Conservation (phyloP, 164 flowering plant genomes). For the Hamamelis virginiana region DNA sequence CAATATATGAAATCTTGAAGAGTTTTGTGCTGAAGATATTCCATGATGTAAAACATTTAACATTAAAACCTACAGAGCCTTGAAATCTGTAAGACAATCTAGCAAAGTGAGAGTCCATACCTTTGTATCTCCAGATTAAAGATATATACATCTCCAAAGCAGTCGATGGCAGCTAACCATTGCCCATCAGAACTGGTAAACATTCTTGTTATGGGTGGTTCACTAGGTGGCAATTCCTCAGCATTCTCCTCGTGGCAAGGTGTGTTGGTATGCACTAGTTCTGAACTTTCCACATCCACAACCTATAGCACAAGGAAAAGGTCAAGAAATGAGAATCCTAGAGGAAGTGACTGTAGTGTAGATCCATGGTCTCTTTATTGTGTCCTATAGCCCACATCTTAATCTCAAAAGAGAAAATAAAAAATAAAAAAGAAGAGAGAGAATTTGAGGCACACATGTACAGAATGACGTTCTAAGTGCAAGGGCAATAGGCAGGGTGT, state of each 20-base stretch:
- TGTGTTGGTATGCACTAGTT: constrained; percentile 55
- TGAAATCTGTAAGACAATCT: background rate
- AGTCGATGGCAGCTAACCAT: constrained; percentile 90
- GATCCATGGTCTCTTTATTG: background rate
- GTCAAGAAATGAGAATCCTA: background rate
- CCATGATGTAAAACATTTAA: too few species aligned
- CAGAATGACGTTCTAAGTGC: too few species aligned
- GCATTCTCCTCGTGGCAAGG: constrained; percentile 57
- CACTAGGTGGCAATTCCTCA: constrained; percentile 52
- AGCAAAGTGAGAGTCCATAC: constrained; percentile 28
- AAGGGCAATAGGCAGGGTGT: too few species aligned
- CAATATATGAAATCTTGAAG: too few species aligned
- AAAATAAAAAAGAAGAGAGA: too few species aligned
- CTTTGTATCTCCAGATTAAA: constrained; percentile 80
- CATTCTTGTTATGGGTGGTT: constrained; percentile 88
- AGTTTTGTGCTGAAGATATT: too few species aligned
- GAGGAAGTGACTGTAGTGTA: background rate
- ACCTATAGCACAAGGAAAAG: constrained; percentile 43
- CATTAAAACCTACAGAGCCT: too few species aligned
- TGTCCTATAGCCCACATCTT: background rate
- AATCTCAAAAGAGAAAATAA: too few species aligned
- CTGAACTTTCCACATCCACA: constrained; percentile 51
- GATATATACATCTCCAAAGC: constrained; percentile 86
- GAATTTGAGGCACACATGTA: too few species aligned
- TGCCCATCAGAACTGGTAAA: constrained; percentile 80